Percentiles rank a stretch among this genome's conserved stretches.
Evolutionary conservation across 257 asterid genomes (phyloP).

Genomic region (Penstemon newberryi): DNA sequence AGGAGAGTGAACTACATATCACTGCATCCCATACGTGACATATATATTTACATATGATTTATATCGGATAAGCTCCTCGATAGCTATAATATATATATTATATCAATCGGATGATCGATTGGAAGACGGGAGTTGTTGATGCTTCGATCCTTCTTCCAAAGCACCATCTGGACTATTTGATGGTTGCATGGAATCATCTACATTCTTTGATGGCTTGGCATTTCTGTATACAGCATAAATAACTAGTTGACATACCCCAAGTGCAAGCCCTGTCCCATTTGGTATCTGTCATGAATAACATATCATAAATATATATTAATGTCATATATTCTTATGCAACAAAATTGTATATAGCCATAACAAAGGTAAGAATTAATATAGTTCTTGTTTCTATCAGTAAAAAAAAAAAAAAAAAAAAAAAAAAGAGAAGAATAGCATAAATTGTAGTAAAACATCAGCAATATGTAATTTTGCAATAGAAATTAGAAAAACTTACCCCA

Average conservation of each 20-base stretch:
- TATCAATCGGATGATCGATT: neutral
- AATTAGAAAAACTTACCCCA: conserved; percentile 6
- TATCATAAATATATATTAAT: neutral
- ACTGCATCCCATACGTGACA: conserved; percentile 74
- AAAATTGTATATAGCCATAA: neutral
- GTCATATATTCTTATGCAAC: neutral
- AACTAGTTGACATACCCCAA: conserved; percentile 13
- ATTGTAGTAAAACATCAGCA: neutral
- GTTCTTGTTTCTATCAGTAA: neutral
- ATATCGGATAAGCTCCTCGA: neutral
- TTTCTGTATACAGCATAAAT: conserved; percentile 15
- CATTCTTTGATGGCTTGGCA: conserved; percentile 2
- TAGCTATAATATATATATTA: neutral
- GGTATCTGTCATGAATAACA: neutral
- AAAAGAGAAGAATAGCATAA: neutral
- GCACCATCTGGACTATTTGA: neutral
- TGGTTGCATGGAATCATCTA: neutral
- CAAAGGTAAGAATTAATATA: neutral
- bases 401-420: too few species aligned
- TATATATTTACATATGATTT: neutral
- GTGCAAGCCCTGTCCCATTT: conserved; percentile 11
- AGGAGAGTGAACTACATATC: too few species aligned
- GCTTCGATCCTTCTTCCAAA: conserved; percentile 11
- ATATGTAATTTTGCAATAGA: neutral
- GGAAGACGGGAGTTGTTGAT: neutral